Conservation (phyloP, 768 basidiomycete species). For the Dioszegia crocea region DNA sequence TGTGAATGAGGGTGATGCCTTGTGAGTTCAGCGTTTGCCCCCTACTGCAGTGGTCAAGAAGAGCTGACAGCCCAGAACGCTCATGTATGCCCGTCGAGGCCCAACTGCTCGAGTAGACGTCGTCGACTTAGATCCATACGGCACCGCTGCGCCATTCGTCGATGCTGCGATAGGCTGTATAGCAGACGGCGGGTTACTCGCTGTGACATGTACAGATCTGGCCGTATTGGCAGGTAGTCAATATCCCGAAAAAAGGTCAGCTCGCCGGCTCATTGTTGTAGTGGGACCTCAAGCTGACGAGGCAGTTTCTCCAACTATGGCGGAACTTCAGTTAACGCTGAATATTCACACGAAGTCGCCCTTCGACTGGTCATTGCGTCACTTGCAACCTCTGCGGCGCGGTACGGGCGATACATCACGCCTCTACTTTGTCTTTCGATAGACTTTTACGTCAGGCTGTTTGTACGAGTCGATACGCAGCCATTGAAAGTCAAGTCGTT, state of each 20-base stretch:
- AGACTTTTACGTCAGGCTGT: constrained; percentile 93
- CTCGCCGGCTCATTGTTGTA: neutral
- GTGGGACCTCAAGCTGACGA: neutral
- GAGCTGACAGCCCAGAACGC: constrained; percentile 55
- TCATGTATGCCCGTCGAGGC: constrained; percentile 85
- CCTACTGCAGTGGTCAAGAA: neutral
- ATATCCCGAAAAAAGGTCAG: constrained; percentile 93
- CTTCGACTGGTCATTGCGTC: constrained; percentile 85
- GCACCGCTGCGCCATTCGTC: constrained; percentile 93
- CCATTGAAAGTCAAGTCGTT: constrained; percentile 80
- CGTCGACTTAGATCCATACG: constrained; percentile 97
- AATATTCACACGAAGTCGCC: constrained; percentile 91
- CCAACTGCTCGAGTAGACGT: constrained; percentile 75
- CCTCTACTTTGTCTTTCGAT: constrained; percentile 88
- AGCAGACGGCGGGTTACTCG: constrained; percentile 85
- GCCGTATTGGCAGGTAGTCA: constrained; percentile 89
- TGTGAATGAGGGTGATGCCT: constrained; percentile 90
- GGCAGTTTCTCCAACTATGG: constrained; percentile 90
- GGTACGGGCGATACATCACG: constrained; percentile 83
- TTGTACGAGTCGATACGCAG: constrained; percentile 69
- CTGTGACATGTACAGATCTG: constrained; percentile 94
- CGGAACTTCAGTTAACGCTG: constrained; percentile 80
- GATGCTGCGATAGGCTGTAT: constrained; percentile 88
- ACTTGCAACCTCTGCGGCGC: constrained; percentile 76
- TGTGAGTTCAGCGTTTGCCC: constrained; percentile 56